Evolutionary conservation across 2,329 filamentous ascomycete genomes (phyloP), one percentile per base, ranked within the genome.

Genomic region (Fusarium hainanense): DNA sequence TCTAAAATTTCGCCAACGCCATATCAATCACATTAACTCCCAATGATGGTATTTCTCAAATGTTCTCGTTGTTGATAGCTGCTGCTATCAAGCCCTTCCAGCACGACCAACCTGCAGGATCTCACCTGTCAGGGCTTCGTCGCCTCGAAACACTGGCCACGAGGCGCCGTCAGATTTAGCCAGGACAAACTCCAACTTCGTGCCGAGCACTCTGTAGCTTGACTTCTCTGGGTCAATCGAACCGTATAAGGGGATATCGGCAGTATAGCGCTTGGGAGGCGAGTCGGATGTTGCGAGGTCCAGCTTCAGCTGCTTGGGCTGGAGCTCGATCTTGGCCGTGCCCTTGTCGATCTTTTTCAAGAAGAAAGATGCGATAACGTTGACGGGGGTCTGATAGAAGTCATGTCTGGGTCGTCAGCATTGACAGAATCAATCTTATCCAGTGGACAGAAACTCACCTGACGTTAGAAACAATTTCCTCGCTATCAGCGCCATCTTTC

Each of bases 331-430:
- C 70, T 87, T 91, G 54, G 93, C 92, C 27, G 83, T 87, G 25
- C 90, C 87, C 81, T 95, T 97, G 82, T 94, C 89, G 75, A 99
- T 97, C 84, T 98, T 98, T 85, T 98, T 99, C 57, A 98, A 86
- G 82, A 97, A 99, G 73, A 98, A 91, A 11, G 93, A 96, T 4
- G 92, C 94, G 71, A 97, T 97, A 60, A 98, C 93, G 16, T 89
- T 90, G 14, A 88, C 88, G 4, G 91, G 85, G 2, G 96, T 98
- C 81, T 99, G 96, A 82, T 99, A 99, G 82, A 95, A 99, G 81
- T 99, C 96, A 77, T 92, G 89, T 62, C 81, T 75, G 21, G 14
- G 13, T 4, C 32, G 56, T 75, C 16, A 75, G 60, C 23, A 43
- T 27, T 11, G 30, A 20, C n/a, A 28, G n/a, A 21, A 18, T 23